These are phyloP conservation scores for Aegilops tauschii DNA, from an alignment of 176 grass and related monocot genomes.

Conservation along the genomic window DNA sequence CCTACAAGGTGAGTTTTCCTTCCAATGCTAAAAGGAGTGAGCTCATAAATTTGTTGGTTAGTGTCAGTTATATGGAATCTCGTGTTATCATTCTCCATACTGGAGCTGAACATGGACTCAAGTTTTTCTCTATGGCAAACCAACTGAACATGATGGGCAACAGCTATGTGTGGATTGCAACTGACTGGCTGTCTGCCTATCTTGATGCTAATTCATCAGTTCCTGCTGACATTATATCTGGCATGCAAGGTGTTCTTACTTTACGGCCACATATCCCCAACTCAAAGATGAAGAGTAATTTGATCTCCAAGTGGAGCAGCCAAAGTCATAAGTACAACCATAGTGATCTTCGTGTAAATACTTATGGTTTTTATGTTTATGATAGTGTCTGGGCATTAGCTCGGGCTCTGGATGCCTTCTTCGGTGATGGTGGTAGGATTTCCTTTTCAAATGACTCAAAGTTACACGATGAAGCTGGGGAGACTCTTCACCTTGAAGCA, in stretches of 20 bases:
- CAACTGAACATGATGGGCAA: slow-evolving; percentile 71
- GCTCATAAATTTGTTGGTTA: slow-evolving; percentile 57
- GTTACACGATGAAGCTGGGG: slow-evolving; percentile 46
- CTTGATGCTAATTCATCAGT: slow-evolving; percentile 66
- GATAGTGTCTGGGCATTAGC: slow-evolving; percentile 90
- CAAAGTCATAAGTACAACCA: slow-evolving; percentile 57
- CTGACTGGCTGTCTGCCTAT: slow-evolving; percentile 77
- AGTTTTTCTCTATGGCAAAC: slow-evolving; percentile 64
- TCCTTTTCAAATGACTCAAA: slow-evolving; percentile 73
- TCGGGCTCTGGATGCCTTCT: slow-evolving; percentile 70
- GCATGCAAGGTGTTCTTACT: slow-evolving; percentile 85
- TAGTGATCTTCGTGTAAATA: slow-evolving; percentile 45
- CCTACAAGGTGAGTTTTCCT: slow-evolving; percentile 51
- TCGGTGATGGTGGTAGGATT: slow-evolving; percentile 67
- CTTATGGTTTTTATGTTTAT: slow-evolving; percentile 79
- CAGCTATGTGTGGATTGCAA: slow-evolving; percentile 93
- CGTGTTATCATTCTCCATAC: slow-evolving; percentile 76
- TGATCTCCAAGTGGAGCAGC: slow-evolving; percentile 70
- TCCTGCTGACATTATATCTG: slow-evolving; percentile 55
- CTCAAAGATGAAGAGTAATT: slow-evolving; percentile 69
- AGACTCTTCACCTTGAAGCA: slow-evolving; percentile 73
- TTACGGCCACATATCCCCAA: slow-evolving; percentile 63
- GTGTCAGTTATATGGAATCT: slow-evolving; percentile 75
- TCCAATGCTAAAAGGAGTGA: slow-evolving; percentile 46
- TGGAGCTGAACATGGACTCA: slow-evolving; percentile 31